Percentiles rank a stretch among this genome's conserved stretches.
Evolutionary conservation across 2,329 filamentous ascomycete genomes (phyloP).

Genomic region (Colletotrichum endophyticum): DNA sequence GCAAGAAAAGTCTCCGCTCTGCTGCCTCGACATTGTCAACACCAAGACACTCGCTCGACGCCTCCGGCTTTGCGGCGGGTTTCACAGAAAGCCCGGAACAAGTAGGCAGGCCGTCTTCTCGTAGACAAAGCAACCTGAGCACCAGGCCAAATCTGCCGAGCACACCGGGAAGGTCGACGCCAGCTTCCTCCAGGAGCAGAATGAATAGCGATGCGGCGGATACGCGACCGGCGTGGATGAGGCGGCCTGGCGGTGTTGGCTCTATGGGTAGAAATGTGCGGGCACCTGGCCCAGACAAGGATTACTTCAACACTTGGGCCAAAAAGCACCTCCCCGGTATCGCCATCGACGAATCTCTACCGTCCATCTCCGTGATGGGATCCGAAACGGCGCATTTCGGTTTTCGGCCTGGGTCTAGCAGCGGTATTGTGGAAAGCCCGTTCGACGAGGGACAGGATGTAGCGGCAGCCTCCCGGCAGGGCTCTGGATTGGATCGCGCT

Average conservation of each 20-base stretch:
- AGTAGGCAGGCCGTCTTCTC: slow-evolving; percentile 32
- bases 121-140: slow-evolving; percentile 48
- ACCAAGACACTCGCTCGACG: slow-evolving; percentile 68
- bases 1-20: slow-evolving; percentile 80
- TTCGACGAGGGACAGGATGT: slow-evolving; percentile 53
- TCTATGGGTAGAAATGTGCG: slow-evolving; percentile 75
- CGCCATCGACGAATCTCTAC: slow-evolving; percentile 68
- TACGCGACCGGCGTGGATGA: slow-evolving; percentile 65
- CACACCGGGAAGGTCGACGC: slow-evolving; percentile 31
- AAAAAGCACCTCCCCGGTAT: slow-evolving; percentile 83
- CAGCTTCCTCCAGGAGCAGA: slow-evolving; percentile 39
- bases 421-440: slow-evolving; percentile 56
- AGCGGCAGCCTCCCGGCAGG: slow-evolving; percentile 46
- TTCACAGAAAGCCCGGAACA: slow-evolving; percentile 17
- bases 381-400: slow-evolving; percentile 65
- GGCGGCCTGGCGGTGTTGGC: slow-evolving; percentile 87
- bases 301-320: slow-evolving; percentile 84
- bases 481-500: slow-evolving; percentile 75
- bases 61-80: neutral
- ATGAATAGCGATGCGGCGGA: slow-evolving; percentile 44
- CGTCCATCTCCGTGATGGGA: slow-evolving; percentile 69
- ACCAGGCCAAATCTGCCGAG: slow-evolving; percentile 32
- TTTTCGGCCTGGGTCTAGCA: slow-evolving; percentile 43
- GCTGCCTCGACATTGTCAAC: slow-evolving; percentile 70
- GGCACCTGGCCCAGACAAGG: slow-evolving; percentile 81